These are phyloP conservation scores for Xylariaceae sp. DNA, from an alignment of 2,329 filamentous ascomycete genomes.

Conservation along the genomic window DNA sequence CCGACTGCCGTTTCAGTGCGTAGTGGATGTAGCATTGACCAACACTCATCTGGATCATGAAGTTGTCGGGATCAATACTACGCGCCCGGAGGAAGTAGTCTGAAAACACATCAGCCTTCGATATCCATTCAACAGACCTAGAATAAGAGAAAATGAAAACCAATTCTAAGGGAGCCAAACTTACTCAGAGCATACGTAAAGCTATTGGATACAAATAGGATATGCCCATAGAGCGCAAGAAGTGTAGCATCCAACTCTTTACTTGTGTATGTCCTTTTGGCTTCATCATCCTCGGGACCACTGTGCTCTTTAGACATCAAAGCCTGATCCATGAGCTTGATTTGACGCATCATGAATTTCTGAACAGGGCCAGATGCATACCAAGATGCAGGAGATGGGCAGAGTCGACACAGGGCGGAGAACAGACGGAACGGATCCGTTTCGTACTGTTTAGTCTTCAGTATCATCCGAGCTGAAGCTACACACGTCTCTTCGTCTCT, in stretches of 20 bases:
- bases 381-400: slow-evolving; percentile 67
- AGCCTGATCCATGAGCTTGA: slow-evolving; percentile 79
- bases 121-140: neutral
- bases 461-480: slow-evolving; percentile 74
- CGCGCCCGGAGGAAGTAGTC: slow-evolving; percentile 80
- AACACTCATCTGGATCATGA: slow-evolving; percentile 75
- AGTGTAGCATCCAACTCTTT: slow-evolving; percentile 70
- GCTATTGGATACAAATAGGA: slow-evolving; percentile 77
- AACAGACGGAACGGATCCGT: slow-evolving; percentile 84
- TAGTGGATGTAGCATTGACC: slow-evolving; percentile 84
- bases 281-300: slow-evolving; percentile 35
- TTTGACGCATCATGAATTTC: slow-evolving; percentile 87
- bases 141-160: no score
- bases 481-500: slow-evolving; percentile 74
- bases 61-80: slow-evolving; percentile 70
- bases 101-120: slow-evolving; percentile 23
- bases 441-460: slow-evolving; percentile 74
- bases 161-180: slow-evolving; percentile 15
- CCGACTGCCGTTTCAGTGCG: slow-evolving; percentile 80
- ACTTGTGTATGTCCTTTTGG: slow-evolving; percentile 34
- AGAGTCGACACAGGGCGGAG: slow-evolving; percentile 70
- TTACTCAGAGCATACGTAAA: slow-evolving; percentile 77
- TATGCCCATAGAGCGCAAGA: slow-evolving; percentile 85
- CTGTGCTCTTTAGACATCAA: slow-evolving; percentile 44
- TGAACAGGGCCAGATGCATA: slow-evolving; percentile 80